Base-by-base conservation (phyloP, 2,329 filamentous ascomycete species). In the Colletotrichum chlorophyti region DNA sequence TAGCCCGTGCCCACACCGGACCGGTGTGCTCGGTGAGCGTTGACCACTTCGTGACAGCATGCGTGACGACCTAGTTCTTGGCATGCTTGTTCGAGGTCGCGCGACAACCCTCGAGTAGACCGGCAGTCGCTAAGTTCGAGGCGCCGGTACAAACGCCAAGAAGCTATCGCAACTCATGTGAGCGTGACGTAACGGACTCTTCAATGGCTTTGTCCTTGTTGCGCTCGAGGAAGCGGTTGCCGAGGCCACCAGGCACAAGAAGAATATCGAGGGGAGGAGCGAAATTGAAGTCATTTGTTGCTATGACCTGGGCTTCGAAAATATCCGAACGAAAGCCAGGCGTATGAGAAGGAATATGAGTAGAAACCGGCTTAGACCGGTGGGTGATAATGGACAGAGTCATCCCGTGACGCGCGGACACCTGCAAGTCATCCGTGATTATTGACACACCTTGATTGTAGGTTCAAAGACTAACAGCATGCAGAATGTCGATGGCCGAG, bases 71-170 rank as follows among this genome's bases (percentile, higher is more conserved):
- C 63, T 68, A 68, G n/a, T 72, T 68, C 68, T 80, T 88, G 0
- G 75, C 72, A 3, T 65, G 63, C 68, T 89, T 89, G 66, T 89
- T 89, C 0, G 82, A 83, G 1, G 87, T 90, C 1, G 85, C 87
- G 14, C 72, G 72, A 35, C 72, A 77, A 0, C 82, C 82, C 54
- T 88, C 77, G 12, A 90, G 68, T 0, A 88, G 65, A 0, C 85
- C 86, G 0, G 85, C 74, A 19, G 75, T 70, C 0, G 86, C 85
- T 0, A 82, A 73, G 6, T 87, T 67, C 2, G 78, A 77, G 2
- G 81, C 74, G 0, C 87, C 87, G 0, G 84, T 89, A 65, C 87
- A 90, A 0, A 89, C 79, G 0, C 83, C 86, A n/a, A 89, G 71
- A 6, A 87, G 64, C 58, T 82, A 83, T 43, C 74, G 68, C 6